Evolutionary conservation across 352 stramenopile genomes (phyloP).

Genomic region (Globisporangium paddicum): DNA sequence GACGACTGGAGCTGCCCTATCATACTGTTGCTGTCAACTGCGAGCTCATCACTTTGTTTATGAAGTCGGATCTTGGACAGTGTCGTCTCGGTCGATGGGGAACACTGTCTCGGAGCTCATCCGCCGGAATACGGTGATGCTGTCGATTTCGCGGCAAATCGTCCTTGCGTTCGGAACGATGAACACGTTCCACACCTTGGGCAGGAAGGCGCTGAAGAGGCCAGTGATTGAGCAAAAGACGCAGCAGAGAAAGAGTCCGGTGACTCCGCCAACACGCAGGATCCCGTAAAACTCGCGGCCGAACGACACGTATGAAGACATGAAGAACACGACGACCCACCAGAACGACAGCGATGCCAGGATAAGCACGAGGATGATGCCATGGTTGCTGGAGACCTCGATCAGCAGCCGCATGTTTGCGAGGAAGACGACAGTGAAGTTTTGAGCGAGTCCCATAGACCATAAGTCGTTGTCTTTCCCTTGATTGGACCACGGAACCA

Average conservation of each 20-base stretch:
- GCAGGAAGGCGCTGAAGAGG: slow-evolving; percentile 25
- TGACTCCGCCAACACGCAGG: slow-evolving; percentile 32
- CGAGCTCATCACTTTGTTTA: not conserved
- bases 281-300: slow-evolving; percentile 62
- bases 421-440: slow-evolving; percentile 56
- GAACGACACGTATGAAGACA: slow-evolving; percentile 49
- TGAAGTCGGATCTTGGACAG: not conserved
- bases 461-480: slow-evolving; percentile 66
- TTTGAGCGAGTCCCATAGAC: slow-evolving; percentile 61
- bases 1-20: not conserved
- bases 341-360: slow-evolving; percentile 35
- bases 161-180: slow-evolving; percentile 35
- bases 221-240: slow-evolving; percentile 28
- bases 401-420: slow-evolving; percentile 45
- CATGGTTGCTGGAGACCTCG: slow-evolving; percentile 31
- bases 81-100: slow-evolving; percentile 26
- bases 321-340: slow-evolving; percentile 41
- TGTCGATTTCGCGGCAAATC: slow-evolving; percentile 49
- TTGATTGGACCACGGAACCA: slow-evolving; percentile 36
- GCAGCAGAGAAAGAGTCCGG: slow-evolving; percentile 32
- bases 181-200: slow-evolving; percentile 28
- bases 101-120: slow-evolving; percentile 33
- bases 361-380: slow-evolving; percentile 27
- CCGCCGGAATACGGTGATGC: slow-evolving; percentile 17
- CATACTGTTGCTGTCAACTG: not conserved